phyloP scores from a whole-genome alignment of 179 eudicot species.

The Heliamphora pulchella region DNA sequence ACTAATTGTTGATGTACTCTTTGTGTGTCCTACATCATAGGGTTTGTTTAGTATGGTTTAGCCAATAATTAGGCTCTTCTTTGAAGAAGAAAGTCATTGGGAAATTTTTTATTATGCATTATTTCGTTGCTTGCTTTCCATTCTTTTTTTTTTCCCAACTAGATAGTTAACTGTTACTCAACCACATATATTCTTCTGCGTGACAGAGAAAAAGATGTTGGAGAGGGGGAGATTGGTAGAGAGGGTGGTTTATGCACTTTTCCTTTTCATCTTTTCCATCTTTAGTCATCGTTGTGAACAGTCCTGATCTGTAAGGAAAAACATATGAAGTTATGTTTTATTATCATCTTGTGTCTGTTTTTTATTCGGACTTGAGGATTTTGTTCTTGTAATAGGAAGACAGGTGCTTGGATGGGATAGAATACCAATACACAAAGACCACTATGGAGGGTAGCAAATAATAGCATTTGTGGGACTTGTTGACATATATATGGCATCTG shows the following conservation, averaged over 20 bases:
- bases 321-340: neutral
- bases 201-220: too few species aligned
- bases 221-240: too few species aligned
- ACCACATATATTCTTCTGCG: too few species aligned
- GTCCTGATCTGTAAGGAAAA: neutral
- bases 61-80: neutral
- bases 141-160: neutral
- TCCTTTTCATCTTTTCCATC: neutral
- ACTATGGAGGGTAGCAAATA: constrained; percentile 24
- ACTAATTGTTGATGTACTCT: neutral
- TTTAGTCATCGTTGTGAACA: neutral
- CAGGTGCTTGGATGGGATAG: constrained; percentile 19
- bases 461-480: constrained; percentile 19
- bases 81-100: neutral
- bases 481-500: constrained; percentile 52
- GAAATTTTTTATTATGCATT: neutral
- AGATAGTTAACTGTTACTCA: too few species aligned
- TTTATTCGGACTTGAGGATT: neutral
- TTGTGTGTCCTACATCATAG: neutral
- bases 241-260: neutral
- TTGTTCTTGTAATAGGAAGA: constrained; percentile 23
- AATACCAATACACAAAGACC: neutral
- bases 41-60: neutral
- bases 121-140: neutral
- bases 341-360: neutral